Percentiles rank a stretch among this genome's conserved stretches.
Conservation (phyloP, 805 yeast genomes). For the Cyberlindnera bimundalis region DNA sequence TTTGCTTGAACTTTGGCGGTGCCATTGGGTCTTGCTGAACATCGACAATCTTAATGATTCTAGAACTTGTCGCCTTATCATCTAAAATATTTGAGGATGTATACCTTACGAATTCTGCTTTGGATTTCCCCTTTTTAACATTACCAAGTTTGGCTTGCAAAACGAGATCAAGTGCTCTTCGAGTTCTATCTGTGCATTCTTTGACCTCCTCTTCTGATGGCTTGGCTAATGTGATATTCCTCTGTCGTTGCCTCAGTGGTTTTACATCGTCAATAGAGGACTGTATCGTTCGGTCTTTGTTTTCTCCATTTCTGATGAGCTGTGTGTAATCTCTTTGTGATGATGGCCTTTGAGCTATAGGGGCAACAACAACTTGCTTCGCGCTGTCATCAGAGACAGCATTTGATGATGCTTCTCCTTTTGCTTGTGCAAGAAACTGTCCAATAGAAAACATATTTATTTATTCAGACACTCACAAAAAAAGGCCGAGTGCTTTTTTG, state of each 20-base stretch:
- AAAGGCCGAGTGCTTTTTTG: too few relatives aligned
- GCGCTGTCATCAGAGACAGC: neutral
- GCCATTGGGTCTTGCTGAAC: constrained; percentile 78
- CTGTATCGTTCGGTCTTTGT: constrained; percentile 30
- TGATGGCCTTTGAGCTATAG: constrained; percentile 5
- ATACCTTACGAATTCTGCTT: constrained; percentile 43
- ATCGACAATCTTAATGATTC: constrained; percentile 64
- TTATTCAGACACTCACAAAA: neutral
- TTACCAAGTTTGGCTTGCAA: constrained; percentile 39
- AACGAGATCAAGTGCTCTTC: constrained; percentile 49
- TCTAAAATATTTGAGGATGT: constrained; percentile 39
- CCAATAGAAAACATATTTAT: constrained; percentile 23
- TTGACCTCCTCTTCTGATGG: constrained; percentile 46
- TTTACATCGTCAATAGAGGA: constrained; percentile 53
- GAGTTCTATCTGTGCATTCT: constrained; percentile 52
- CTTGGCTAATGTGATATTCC: constrained; percentile 37
- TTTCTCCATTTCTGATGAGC: constrained; percentile 21
- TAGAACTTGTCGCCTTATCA: constrained; percentile 30
- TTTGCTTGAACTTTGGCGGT: constrained; percentile 68
- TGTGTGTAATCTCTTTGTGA: constrained; percentile 20
- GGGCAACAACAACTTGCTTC: constrained; percentile 13
- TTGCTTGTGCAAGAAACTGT: constrained; percentile 17
- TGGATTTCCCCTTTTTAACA: constrained; percentile 22
- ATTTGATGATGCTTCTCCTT: neutral
- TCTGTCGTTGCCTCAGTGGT: constrained; percentile 51